phyloP scores from a whole-genome alignment of 345 rosid genomes.

The Populus euphratica region DNA sequence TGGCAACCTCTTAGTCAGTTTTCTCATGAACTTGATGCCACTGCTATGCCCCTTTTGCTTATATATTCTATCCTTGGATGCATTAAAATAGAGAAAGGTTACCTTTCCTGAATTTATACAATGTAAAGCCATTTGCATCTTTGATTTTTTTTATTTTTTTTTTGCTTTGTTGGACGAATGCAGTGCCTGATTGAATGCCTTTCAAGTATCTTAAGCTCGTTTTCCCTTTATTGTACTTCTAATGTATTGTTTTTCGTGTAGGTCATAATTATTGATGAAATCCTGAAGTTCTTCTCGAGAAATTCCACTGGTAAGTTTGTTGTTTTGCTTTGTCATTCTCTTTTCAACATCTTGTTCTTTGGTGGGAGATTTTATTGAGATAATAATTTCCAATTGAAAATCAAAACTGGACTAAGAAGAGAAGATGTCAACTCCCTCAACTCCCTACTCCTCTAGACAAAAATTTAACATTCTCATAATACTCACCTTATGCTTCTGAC shows the following conservation, averaged over 20 bases:
- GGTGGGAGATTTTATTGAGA: background rate
- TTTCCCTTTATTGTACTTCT: background rate
- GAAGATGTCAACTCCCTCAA: background rate
- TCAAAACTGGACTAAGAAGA: background rate
- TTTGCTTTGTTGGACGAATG: background rate
- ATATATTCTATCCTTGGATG: background rate
- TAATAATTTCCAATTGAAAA: too few relatives aligned
- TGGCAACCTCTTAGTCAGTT: background rate
- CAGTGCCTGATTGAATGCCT: background rate
- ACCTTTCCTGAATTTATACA: background rate
- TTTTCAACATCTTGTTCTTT: background rate
- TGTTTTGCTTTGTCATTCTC: background rate
- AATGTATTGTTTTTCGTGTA: slow-evolving; percentile 24
- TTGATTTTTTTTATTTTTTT: background rate
- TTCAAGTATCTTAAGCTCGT: background rate
- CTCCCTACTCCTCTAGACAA: background rate
- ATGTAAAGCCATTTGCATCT: background rate
- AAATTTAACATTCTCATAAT: background rate
- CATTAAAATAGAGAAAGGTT: background rate
- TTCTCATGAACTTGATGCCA: background rate
- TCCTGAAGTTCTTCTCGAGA: slow-evolving; percentile 90
- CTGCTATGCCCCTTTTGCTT: background rate
- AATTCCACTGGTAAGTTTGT: slow-evolving; percentile 49
- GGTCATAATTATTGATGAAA: slow-evolving; percentile 92
- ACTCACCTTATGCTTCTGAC: background rate